Conservation (phyloP, 768 basidiomycete species). For the Serendipita indica region DNA sequence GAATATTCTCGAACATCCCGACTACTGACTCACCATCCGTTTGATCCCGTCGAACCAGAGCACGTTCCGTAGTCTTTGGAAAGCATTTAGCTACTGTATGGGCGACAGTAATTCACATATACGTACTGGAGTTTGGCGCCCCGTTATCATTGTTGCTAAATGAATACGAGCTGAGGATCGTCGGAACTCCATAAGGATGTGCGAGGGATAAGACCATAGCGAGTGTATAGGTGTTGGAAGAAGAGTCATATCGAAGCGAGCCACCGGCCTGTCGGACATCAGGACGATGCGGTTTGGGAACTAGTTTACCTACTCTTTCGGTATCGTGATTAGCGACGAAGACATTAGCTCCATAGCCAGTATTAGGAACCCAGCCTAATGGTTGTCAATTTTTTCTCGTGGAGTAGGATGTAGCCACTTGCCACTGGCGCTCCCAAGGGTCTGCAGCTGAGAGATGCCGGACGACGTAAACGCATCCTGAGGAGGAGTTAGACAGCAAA, state of each 20-base stretch:
- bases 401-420: too few species aligned
- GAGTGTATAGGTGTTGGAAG: conserved; percentile 47
- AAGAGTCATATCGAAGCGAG: conserved; percentile 44
- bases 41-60: conserved; percentile 9
- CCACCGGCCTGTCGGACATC: conserved; percentile 27
- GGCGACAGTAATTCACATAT: neutral
- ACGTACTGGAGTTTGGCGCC: conserved; percentile 40
- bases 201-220: conserved; percentile 52
- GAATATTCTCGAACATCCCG: neutral
- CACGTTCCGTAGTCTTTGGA: conserved; percentile 13
- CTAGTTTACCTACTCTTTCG: conserved; percentile 29
- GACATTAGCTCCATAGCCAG: conserved; percentile 37
- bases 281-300: neutral
- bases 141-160: conserved; percentile 33
- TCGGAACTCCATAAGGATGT: conserved; percentile 51
- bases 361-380: conserved; percentile 40
- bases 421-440: conserved; percentile 38
- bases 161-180: conserved; percentile 44
- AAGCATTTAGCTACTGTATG: neutral
- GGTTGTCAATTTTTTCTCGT: too few species aligned
- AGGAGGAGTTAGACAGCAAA: too few species aligned
- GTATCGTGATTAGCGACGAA: conserved; percentile 62
- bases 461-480: conserved; percentile 37
- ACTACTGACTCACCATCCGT: conserved; percentile 12
- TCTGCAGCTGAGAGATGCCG: conserved; percentile 37